Conservation (phyloP, 108 stramenopile genomes). For the Epithemia pelagica region DNA sequence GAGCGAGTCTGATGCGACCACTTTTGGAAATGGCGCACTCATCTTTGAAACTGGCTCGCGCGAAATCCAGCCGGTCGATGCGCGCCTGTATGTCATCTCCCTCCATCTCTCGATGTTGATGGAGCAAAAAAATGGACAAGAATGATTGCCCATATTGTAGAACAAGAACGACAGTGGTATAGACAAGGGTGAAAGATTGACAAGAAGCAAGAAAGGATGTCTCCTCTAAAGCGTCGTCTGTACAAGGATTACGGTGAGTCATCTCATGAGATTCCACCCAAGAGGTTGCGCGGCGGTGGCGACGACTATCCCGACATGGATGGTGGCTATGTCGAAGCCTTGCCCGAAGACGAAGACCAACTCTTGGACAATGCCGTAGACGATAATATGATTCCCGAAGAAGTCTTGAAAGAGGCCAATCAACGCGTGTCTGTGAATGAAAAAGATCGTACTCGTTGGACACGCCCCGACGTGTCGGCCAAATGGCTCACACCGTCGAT, state of each 20-base stretch:
- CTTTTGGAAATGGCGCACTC: too few relatives aligned
- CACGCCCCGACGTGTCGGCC: slow-evolving; percentile 3
- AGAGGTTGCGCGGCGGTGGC: slow-evolving; percentile 57
- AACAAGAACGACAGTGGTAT: too few relatives aligned
- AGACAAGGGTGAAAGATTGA: too few relatives aligned
- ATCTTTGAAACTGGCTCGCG: too few relatives aligned
- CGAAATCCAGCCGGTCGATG: too few relatives aligned
- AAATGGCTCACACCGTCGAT: slow-evolving; percentile 18
- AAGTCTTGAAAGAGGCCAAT: background rate
- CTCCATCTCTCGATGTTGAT: too few relatives aligned
- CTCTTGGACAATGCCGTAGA: slow-evolving; percentile 4
- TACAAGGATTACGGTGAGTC: too few relatives aligned
- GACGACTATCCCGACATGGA: background rate
- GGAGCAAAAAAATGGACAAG: too few relatives aligned
- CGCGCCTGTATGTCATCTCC: too few relatives aligned
- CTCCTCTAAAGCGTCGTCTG: slow-evolving; percentile 7
- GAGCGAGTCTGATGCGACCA: too few relatives aligned
- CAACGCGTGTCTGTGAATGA: slow-evolving; percentile 12
- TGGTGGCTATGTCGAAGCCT: background rate
- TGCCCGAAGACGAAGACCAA: slow-evolving; percentile 8
- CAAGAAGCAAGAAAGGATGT: slow-evolving; percentile 8
- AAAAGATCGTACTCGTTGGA: slow-evolving; percentile 17
- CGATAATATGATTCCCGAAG: slow-evolving; percentile 11
- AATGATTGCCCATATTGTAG: too few relatives aligned
- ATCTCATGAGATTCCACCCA: slow-evolving; percentile 23